phyloP scores from a whole-genome alignment of 768 basidiomycete genomes.

The Hericium alpestre region DNA sequence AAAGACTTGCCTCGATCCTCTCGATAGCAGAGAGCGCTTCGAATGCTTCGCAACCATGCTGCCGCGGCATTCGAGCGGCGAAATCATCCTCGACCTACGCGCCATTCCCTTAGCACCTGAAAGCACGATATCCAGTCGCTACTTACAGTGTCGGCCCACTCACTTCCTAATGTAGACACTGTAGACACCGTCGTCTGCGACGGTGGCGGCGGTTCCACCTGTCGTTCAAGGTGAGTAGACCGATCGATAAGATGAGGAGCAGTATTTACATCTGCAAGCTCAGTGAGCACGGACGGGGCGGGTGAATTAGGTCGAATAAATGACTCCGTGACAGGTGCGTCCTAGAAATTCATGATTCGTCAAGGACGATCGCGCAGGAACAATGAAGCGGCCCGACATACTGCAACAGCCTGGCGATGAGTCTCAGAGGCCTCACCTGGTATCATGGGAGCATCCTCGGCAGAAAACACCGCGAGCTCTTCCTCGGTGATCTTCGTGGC shows the following conservation, averaged over 20 bases:
- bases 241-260: not conserved
- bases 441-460: not conserved
- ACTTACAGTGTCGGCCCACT: too few relatives aligned
- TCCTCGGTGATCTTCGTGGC: not conserved
- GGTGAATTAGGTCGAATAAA: not conserved
- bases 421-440: not conserved
- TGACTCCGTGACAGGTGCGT: not conserved
- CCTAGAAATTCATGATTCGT: not conserved
- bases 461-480: not conserved
- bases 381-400: not conserved
- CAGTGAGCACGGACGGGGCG: not conserved
- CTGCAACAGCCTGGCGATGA: not conserved
- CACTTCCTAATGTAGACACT: not conserved
- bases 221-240: not conserved
- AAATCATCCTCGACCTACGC: not conserved
- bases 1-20: conserved; percentile 9
- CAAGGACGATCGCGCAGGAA: not conserved
- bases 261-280: not conserved
- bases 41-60: conserved; percentile 2
- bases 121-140: too few relatives aligned
- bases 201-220: not conserved
- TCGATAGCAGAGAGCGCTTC: conserved; percentile 11
- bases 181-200: not conserved
- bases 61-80: not conserved
- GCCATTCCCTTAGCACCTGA: not conserved